Percentiles rank a stretch among this genome's conserved stretches.
Conservation (phyloP, 208 protist species). For the Acanthamoeba divionensis region DNA sequence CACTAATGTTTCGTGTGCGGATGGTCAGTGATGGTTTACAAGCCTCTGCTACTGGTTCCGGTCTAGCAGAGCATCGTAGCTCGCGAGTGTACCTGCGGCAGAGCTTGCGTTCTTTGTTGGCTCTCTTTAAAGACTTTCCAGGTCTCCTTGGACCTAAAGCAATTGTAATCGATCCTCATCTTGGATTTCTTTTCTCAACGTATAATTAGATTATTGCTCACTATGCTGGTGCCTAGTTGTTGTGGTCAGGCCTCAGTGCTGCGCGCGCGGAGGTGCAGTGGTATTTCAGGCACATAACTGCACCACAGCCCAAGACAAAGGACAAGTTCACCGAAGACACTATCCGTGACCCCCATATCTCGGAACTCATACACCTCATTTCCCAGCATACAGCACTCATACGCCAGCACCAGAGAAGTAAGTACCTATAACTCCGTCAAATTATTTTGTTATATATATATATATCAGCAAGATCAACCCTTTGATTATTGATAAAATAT, state of each 20-base stretch:
- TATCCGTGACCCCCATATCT: slow-evolving; percentile 18
- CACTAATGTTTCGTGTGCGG: no score
- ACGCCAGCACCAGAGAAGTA: not conserved
- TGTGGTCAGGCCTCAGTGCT: not conserved
- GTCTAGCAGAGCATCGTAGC: not conserved
- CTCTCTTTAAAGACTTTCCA: slow-evolving; percentile 13
- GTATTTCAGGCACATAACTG: slow-evolving; percentile 3
- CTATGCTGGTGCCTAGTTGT: not conserved
- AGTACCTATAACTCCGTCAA: no score
- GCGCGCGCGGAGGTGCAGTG: not conserved
- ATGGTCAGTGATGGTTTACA: not conserved
- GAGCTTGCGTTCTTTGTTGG: not conserved
- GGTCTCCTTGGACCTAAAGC: slow-evolving; percentile 15
- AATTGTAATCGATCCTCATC: not conserved
- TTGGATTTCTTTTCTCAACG: not conserved
- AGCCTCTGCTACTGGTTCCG: not conserved
- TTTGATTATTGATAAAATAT: no score
- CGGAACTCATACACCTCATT: not conserved
- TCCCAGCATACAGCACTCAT: not conserved
- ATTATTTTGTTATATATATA: no score
- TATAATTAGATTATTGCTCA: not conserved
- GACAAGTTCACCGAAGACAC: slow-evolving; percentile 16
- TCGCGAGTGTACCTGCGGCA: slow-evolving; percentile 1
- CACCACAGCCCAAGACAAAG: not conserved
- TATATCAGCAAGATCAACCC: no score